These are phyloP conservation scores for Tricholoma matsutake DNA, from an alignment of 768 basidiomycete species.

Conservation along the genomic window DNA sequence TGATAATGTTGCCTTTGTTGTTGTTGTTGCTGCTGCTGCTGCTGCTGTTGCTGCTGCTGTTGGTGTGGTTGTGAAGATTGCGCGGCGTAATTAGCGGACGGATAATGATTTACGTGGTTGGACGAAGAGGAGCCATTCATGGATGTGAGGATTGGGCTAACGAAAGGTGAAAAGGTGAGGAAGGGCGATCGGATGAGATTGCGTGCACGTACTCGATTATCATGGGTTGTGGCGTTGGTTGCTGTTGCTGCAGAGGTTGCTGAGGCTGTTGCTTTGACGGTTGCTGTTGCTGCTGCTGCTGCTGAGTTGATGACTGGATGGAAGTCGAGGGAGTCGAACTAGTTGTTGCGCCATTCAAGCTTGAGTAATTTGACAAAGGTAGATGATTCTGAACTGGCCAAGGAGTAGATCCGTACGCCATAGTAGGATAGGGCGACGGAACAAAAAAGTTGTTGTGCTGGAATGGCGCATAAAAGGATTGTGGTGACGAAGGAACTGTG, in stretches of 20 bases:
- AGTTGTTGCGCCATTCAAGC: conserved; percentile 71
- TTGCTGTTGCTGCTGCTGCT: conserved; percentile 30
- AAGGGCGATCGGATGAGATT: conserved; percentile 9
- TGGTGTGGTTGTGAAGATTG: conserved; percentile 31
- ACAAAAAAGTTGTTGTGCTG: conserved; percentile 42
- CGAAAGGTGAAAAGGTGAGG: conserved; percentile 10
- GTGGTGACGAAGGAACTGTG: conserved; percentile 38
- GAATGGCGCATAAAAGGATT: conserved; percentile 39
- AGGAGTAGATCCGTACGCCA: conserved; percentile 46
- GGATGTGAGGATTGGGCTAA: conserved; percentile 59
- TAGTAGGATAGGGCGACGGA: conserved; percentile 47
- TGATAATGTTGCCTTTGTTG: conserved; percentile 26
- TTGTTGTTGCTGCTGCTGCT: conserved; percentile 34
- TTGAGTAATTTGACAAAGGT: conserved; percentile 74
- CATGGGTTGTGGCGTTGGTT: conserved; percentile 38
- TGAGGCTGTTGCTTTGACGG: conserved; percentile 24
- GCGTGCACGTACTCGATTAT: conserved; percentile 64
- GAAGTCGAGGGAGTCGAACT: conserved; percentile 33
- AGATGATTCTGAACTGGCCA: conserved; percentile 45
- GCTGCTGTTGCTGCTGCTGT: conserved; percentile 37
- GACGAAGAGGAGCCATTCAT: conserved; percentile 45
- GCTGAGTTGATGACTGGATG: conserved; percentile 19
- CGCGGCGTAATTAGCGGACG: conserved; percentile 40
- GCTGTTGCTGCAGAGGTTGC: conserved; percentile 16
- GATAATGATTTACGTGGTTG: conserved; percentile 39